Evolutionary conservation across 306 rosid genomes (phyloP), one percentile per base, ranked within the genome.

Genomic region (Trichosanthes truncata): DNA sequence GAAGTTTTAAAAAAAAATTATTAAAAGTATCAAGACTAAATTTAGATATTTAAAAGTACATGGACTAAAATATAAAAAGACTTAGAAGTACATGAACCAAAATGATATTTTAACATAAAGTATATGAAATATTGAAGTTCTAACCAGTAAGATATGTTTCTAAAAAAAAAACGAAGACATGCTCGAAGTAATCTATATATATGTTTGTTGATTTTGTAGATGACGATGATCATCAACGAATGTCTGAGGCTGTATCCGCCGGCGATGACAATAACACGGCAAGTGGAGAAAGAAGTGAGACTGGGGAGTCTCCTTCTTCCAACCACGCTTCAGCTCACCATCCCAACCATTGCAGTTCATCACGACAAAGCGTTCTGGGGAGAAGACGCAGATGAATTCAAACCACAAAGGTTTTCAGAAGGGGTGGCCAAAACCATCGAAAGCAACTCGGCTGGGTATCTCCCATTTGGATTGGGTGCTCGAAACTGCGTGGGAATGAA

Each of bases 341-440:
- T 86, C 5, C 82, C 91, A 1, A 79, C 52, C 12, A 0, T 63
- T 25, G 35, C 74, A 43, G 2, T 84, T 36, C 91, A 88, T 74
- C 91, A 84, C 68, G 86, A 84, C 1, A 0, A 0, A 2, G 82
- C 74, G 9, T 2, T 75, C 0, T 86, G 89, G 89, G 91, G 89
- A 1, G 81, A 84, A 14, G 87, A 86, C 31, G 88, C 83, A 7
- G 40, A 79, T 0, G 81, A 69, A 31, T 88, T 88, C 77, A 84
- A 86, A 35, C 88, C 91, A 11, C 84, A 86, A 11, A 86, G 89
- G 41, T 88, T 86, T 68, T 72, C 81, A 0, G 84, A 86, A 80
- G 91, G 91, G 31, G 5, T 88, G 40, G 17, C 20, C 1, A 88
- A 88, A 51, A 36, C 43, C 82, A 62, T 18, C 0, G 33, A 66